These are phyloP conservation scores for Colletotrichum brevisporum DNA, from an alignment of 2,329 filamentous ascomycete species.

Conservation along the genomic window DNA sequence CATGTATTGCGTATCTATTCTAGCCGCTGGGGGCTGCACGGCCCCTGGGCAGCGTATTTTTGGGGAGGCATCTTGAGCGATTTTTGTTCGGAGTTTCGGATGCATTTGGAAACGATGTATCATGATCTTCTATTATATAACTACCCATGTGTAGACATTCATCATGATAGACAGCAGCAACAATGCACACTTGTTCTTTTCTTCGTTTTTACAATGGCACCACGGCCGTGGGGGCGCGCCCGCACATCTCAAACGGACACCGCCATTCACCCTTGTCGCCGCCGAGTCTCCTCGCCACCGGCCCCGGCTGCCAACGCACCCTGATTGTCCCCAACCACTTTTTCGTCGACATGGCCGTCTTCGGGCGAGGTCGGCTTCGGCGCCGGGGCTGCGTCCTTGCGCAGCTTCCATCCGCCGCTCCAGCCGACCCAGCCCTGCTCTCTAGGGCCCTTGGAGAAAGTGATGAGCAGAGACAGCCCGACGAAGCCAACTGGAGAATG, in stretches of 20 bases:
- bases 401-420: conserved; percentile 34
- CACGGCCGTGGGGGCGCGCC: neutral
- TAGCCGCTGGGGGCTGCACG: no score
- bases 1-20: neutral
- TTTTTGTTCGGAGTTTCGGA: conserved; percentile 14
- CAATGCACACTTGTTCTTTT: neutral
- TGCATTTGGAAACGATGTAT: neutral
- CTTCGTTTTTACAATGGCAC: neutral
- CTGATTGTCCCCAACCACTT: conserved; percentile 9
- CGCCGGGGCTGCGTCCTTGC: conserved; percentile 18
- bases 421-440: conserved; percentile 40
- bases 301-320: neutral
- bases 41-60: neutral
- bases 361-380: conserved; percentile 29
- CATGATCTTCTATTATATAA: neutral
- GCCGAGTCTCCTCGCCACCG: conserved; percentile 11
- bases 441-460: conserved; percentile 35
- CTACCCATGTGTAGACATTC: neutral
- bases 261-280: conserved; percentile 18
- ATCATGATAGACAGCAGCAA: neutral
- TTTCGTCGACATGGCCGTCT: conserved; percentile 10
- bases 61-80: neutral
- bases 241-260: neutral
- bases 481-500: conserved; percentile 37
- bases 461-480: conserved; percentile 36